These are phyloP conservation scores for Beauveria scarabaeidicola DNA, from an alignment of 2,329 filamentous ascomycete species.

Conservation along the genomic window DNA sequence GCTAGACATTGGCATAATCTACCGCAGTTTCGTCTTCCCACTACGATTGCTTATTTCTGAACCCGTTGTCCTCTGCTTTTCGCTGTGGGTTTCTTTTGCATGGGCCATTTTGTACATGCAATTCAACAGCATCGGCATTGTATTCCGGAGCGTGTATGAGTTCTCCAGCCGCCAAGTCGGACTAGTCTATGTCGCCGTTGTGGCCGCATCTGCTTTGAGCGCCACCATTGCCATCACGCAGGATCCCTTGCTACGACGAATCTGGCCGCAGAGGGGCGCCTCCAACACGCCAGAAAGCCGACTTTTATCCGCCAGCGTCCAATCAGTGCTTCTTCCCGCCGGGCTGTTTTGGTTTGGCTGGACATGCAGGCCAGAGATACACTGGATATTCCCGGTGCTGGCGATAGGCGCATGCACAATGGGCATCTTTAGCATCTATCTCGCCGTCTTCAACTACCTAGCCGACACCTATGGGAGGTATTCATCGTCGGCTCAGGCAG, in stretches of 20 bases:
- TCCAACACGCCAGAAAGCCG: constrained; percentile 60
- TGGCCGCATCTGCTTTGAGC: not conserved
- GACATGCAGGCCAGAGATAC: constrained; percentile 26
- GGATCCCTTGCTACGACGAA: not conserved
- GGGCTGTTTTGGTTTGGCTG: constrained; percentile 47
- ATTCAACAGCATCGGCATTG: constrained; percentile 55
- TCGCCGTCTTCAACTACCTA: constrained; percentile 87
- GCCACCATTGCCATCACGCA: not conserved
- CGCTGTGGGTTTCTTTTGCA: constrained; percentile 79
- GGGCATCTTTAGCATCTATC: constrained; percentile 78
- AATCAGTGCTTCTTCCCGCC: constrained; percentile 64
- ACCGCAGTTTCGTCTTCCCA: constrained; percentile 57
- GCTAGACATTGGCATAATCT: not conserved
- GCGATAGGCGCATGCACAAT: not conserved
- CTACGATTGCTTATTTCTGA: constrained; percentile 71
- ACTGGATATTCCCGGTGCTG: constrained; percentile 50
- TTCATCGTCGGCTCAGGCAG: constrained; percentile 76
- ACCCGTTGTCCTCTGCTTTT: constrained; percentile 80
- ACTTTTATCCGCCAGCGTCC: constrained; percentile 74
- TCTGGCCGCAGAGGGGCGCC: not conserved
- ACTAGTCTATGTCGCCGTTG: not conserved
- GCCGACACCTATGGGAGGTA: constrained; percentile 82
- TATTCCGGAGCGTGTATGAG: constrained; percentile 55
- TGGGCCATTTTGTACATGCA: constrained; percentile 78
- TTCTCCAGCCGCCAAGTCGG: constrained; percentile 25